phyloP scores from a whole-genome alignment of 2,329 filamentous ascomycete species.

The Colletotrichum tabaci region DNA sequence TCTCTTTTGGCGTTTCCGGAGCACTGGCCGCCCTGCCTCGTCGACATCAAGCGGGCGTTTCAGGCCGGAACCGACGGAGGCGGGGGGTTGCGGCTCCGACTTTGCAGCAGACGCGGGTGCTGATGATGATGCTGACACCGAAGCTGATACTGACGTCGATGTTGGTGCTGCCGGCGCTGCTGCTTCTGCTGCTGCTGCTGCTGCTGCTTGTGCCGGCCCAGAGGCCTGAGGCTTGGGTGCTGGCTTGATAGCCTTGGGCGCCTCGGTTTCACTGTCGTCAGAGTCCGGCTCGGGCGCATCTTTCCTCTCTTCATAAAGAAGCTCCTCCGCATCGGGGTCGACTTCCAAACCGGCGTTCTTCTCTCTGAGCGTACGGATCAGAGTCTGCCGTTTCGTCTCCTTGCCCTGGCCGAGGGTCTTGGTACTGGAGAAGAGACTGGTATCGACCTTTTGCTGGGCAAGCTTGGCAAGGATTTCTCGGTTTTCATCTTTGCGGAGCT shows the following conservation, averaged over 20 bases:
- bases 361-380: constrained; percentile 75
- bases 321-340: constrained; percentile 65
- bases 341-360: constrained; percentile 73
- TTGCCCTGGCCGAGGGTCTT: constrained; percentile 80
- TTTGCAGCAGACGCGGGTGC: background rate
- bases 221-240: background rate
- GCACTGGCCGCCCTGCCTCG: constrained; percentile 83
- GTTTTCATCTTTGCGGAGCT: constrained; percentile 95
- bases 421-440: constrained; percentile 83
- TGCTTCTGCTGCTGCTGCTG: constrained; percentile 19
- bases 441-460: constrained; percentile 84
- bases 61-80: constrained; percentile 78
- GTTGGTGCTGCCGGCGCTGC: constrained; percentile 21
- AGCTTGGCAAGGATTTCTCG: constrained; percentile 87
- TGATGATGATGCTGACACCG: background rate
- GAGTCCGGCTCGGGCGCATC: constrained; percentile 50
- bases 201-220: constrained; percentile 7
- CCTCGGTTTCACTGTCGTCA: constrained; percentile 47
- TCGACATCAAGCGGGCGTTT: constrained; percentile 89
- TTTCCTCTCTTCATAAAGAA: constrained; percentile 65
- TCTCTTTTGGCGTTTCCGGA: constrained; percentile 86
- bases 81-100: constrained; percentile 16
- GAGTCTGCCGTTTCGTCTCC: constrained; percentile 79
- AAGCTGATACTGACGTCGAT: constrained; percentile 29
- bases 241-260: constrained; percentile 42